These are phyloP conservation scores for Solanum hybrid DNA, from an alignment of 305 asterid genomes.

Conservation along the genomic window DNA sequence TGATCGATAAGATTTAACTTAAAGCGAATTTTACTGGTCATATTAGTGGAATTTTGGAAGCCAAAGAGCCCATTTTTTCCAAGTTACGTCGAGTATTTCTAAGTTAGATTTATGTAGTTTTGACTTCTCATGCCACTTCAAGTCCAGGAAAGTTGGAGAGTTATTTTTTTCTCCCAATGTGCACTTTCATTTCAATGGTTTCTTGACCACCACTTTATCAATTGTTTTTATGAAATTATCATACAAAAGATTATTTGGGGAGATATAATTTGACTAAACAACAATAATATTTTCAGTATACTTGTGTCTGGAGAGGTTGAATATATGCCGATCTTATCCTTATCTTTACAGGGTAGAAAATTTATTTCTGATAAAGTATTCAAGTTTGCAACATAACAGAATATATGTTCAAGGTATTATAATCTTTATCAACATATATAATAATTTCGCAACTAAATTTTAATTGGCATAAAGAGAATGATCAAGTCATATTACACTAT, in stretches of 20 bases:
- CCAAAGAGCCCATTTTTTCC: not conserved
- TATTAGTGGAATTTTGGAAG: not conserved
- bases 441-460: not conserved
- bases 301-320: rapidly evolving
- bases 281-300: not conserved
- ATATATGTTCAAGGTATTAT: not conserved
- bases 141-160: slow-evolving; percentile 23
- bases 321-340: rapidly evolving
- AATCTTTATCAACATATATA: not conserved
- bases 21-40: not conserved
- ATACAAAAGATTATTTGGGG: not conserved
- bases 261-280: not conserved
- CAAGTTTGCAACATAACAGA: not conserved
- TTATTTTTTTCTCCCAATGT: slow-evolving; percentile 7
- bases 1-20: not conserved
- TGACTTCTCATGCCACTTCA: not conserved
- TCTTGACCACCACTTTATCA: not conserved
- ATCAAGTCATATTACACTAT: not conserved
- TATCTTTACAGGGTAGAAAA: not conserved
- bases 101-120: slow-evolving; percentile 9
- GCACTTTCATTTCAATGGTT: not conserved
- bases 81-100: not conserved
- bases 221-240: not conserved
- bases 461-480: not conserved
- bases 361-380: not conserved